Base-by-base conservation (phyloP, 2,329 filamentous ascomycete species). In the Aureobasidium musti region DNA sequence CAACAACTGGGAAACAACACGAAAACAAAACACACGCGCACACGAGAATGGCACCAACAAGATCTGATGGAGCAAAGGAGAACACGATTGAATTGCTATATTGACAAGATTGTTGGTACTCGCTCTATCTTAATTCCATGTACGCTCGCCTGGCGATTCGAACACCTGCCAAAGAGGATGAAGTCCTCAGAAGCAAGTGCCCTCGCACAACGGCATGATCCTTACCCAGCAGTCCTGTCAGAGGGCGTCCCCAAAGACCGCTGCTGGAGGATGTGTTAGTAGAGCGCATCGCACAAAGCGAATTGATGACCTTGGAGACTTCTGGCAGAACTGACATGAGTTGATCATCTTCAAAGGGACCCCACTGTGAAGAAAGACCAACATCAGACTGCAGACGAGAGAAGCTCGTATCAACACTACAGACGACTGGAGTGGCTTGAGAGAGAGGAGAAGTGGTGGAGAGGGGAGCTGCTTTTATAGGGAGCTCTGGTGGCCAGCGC, bases 251-350 rank as follows among this genome's bases (percentile, higher is more conserved):
- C 41, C 56, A 39, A 35, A 33, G 41, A 26, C 26, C 8, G 37
- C 11, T 30, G 19, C 21, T 49, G 57, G 57, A 61, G 43, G 43
- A 49, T 26, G n/a, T 19, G 23, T 43, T 37, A 35, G 43, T 43
- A 49, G 43, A 61, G 57, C 57, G 43, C 57, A 37, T 23, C 57
- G 23, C 57, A 61, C 57, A 61, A 61, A 50, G 43, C 23, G 57
- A 49, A 61, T 61, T 61, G 57, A 61, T 61, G 41, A 26, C 41
- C 41, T 33, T 14, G 13, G 41, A 49, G n/a, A 45, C 45, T 61
- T 50, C 30, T 47, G 21, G 28, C 43, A 47, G 23, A 61, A 8
- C 19, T 35, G 57, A 45, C 33, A 33, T 33, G 39, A 45, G 37
- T 45, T 45, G 17, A 33, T 52, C 49, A 30, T 52, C 49, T 52